These are phyloP conservation scores for Cylindrotheca closterium DNA, from an alignment of 108 stramenopile genomes.

Conservation along the genomic window DNA sequence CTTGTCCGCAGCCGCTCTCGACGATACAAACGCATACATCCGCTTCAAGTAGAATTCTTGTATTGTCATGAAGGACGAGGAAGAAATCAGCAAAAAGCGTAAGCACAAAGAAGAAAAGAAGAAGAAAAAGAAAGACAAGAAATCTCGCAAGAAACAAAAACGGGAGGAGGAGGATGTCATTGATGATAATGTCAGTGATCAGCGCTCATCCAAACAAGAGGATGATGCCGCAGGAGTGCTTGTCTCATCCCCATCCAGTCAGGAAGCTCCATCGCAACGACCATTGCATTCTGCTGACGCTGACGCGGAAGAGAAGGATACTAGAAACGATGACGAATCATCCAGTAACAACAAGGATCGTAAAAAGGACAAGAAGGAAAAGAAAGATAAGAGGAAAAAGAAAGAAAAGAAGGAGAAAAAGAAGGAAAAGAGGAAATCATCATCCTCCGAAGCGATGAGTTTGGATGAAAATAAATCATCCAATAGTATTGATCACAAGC, in stretches of 20 bases:
- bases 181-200: constrained; percentile 2
- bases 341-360: background rate
- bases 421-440: background rate
- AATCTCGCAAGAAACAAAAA: constrained; percentile 1
- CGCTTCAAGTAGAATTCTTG: no score
- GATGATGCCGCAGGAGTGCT: no score
- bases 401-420: constrained; percentile 37
- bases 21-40: background rate
- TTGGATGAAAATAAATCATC: constrained; percentile 1
- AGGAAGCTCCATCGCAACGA: no score
- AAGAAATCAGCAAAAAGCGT: constrained; percentile 2
- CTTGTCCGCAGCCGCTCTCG: background rate
- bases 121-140: constrained; percentile 19
- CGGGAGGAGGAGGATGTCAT: background rate
- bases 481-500: constrained; percentile 7
- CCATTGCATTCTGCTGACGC: no score
- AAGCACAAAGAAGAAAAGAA: constrained; percentile 12
- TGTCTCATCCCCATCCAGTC: no score
- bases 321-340: no score
- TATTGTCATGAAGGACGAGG: no score
- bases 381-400: constrained; percentile 31
- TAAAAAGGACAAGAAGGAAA: constrained; percentile 4
- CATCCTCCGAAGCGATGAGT: background rate
- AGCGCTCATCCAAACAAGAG: no score
- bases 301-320: no score